Evolutionary conservation across 1,139 yeast species (phyloP).

Genomic region (Dujonia santamariae): DNA sequence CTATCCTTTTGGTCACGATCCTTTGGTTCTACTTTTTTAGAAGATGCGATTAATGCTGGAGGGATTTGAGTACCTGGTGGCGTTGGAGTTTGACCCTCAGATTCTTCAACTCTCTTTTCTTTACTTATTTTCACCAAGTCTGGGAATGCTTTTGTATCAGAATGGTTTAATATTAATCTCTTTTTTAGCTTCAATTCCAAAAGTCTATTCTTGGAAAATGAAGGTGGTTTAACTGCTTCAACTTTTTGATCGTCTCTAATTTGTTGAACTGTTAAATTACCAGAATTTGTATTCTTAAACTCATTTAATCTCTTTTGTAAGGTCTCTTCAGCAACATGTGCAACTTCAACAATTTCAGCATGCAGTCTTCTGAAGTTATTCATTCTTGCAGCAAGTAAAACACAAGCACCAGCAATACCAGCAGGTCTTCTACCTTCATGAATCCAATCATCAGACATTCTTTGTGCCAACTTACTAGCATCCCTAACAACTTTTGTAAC

Average conservation of each 20-base stretch:
- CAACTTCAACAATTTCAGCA: slow-evolving; percentile 90
- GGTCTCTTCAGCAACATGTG: slow-evolving; percentile 94
- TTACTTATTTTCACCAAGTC: too few species aligned
- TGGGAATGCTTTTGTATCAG: not conserved
- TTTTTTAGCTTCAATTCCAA: slow-evolving; percentile 24
- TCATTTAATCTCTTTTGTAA: slow-evolving; percentile 86
- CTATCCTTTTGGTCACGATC: slow-evolving; percentile 6
- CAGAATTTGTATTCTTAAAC: slow-evolving; percentile 76
- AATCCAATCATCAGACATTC: slow-evolving; percentile 96
- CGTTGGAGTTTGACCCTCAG: too few species aligned
- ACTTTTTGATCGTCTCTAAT: slow-evolving; percentile 52
- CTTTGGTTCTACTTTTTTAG: slow-evolving; percentile 1
- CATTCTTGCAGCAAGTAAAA: slow-evolving; percentile 92
- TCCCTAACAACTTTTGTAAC: slow-evolving; percentile 78
- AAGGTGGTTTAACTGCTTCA: slow-evolving; percentile 74
- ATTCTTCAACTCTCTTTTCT: too few species aligned
- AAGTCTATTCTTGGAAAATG: slow-evolving; percentile 54
- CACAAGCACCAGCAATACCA: slow-evolving; percentile 97
- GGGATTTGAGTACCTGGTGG: not conserved
- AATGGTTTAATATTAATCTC: slow-evolving; percentile 8
- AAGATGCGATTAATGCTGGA: not conserved
- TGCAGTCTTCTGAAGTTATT: slow-evolving; percentile 90
- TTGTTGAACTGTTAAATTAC: slow-evolving; percentile 64
- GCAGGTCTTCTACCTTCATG: slow-evolving; percentile 97
- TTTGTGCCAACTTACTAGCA: slow-evolving; percentile 79